Conservation (phyloP, 1,284 basidiomycete species). For the Trichosporon asahii region DNA sequence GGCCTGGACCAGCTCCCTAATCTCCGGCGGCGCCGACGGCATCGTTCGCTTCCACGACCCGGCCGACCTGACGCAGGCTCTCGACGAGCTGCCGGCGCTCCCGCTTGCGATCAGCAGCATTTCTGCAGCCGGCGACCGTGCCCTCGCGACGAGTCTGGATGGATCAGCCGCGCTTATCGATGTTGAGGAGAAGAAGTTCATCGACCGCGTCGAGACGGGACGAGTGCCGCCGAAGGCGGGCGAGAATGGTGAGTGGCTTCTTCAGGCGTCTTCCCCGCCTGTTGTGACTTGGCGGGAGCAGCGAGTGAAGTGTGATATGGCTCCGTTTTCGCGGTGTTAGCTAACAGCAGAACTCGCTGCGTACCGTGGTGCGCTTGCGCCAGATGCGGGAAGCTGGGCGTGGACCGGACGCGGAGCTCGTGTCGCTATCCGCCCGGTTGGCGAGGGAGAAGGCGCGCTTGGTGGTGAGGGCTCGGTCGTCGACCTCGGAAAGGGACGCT, state of each 20-base stretch:
- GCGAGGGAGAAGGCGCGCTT: conserved; percentile 55
- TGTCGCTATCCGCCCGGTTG: conserved; percentile 51
- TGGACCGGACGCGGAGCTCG: conserved; percentile 73
- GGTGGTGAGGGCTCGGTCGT: conserved; percentile 55
- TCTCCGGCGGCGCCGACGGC: conserved; percentile 45
- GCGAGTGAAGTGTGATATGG: too few relatives aligned
- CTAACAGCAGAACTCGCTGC: conserved; percentile 54
- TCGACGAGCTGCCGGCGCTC: conserved; percentile 63
- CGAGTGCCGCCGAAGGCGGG: conserved; percentile 57
- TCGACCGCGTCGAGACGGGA: conserved; percentile 69
- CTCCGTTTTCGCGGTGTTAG: too few relatives aligned
- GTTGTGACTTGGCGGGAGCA: too few relatives aligned
- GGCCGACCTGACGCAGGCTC: conserved; percentile 59
- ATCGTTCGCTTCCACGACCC: conserved; percentile 47
- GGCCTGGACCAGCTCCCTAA: conserved; percentile 33
- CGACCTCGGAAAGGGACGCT: conserved; percentile 69
- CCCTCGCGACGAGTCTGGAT: conserved; percentile 72
- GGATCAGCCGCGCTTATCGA: conserved; percentile 72
- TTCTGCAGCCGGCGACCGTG: conserved; percentile 64
- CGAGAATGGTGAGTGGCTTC: conserved; percentile 66
- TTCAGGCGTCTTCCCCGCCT: background rate
- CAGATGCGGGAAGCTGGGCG: conserved; percentile 67
- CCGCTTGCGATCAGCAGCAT: conserved; percentile 70
- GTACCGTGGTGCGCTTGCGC: conserved; percentile 76
- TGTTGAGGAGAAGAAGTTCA: conserved; percentile 59